These are phyloP conservation scores for Mycena sanguinolenta DNA, from an alignment of 768 basidiomycete species.

Conservation along the genomic window DNA sequence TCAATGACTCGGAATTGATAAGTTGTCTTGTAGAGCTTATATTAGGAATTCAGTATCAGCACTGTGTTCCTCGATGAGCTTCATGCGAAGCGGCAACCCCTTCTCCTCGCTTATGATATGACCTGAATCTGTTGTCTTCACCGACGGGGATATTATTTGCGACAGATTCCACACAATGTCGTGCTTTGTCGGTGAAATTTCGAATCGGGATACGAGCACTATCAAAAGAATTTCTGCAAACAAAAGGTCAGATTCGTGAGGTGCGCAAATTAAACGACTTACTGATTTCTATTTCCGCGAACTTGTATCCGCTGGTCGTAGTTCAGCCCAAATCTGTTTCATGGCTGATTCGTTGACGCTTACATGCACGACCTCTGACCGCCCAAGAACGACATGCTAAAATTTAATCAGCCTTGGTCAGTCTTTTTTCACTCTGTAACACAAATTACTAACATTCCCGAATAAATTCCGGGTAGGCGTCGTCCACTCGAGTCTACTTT, in stretches of 20 bases:
- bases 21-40: too few species aligned
- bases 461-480: constrained; percentile 64
- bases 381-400: constrained; percentile 71
- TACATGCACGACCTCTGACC: constrained; percentile 69
- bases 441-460: constrained; percentile 57
- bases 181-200: constrained; percentile 50
- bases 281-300: constrained; percentile 72
- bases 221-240: constrained; percentile 55
- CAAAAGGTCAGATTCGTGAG: neutral
- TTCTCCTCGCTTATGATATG: constrained; percentile 44
- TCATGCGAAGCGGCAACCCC: constrained; percentile 49
- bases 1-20: too few species aligned
- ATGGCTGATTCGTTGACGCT: constrained; percentile 35
- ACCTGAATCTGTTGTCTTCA: constrained; percentile 39
- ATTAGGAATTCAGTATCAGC: neutral
- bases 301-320: constrained; percentile 60
- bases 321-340: too few species aligned
- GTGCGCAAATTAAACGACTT: constrained; percentile 34
- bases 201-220: constrained; percentile 51
- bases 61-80: neutral
- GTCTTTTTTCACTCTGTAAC: neutral
- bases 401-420: neutral
- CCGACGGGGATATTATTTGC: constrained; percentile 62
- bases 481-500: constrained; percentile 34
- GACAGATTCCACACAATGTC: constrained; percentile 62